Conservation (phyloP, 2,329 filamentous ascomycete genomes). For the Cryphonectria carpinicola region DNA sequence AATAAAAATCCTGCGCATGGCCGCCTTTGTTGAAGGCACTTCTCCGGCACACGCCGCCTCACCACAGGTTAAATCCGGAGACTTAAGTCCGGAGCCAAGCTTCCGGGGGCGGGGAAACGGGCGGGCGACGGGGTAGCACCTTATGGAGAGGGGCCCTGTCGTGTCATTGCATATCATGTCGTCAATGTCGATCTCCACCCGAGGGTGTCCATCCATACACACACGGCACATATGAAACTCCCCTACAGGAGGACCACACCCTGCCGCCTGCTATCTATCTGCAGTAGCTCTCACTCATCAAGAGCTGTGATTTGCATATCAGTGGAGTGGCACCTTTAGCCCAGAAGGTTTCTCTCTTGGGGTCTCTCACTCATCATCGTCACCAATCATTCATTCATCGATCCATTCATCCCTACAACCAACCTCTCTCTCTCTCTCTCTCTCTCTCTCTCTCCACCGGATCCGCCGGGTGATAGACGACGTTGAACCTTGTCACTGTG, state of each 20-base stretch:
- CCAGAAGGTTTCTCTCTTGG: background rate
- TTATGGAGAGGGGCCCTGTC: slow-evolving; percentile 1
- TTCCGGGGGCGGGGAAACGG: background rate
- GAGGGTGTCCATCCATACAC: background rate
- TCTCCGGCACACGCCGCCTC: background rate
- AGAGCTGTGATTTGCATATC: background rate
- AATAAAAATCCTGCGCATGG: background rate
- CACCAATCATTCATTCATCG: too few species aligned
- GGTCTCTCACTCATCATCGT: background rate
- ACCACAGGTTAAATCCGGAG: slow-evolving; percentile 14
- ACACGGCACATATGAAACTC: background rate
- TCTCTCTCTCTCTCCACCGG: background rate
- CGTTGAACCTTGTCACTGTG: background rate
- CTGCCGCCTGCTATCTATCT: background rate
- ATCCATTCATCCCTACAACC: background rate
- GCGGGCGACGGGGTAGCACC: background rate
- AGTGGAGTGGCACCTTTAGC: background rate
- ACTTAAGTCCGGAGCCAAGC: slow-evolving; percentile 18
- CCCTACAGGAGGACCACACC: background rate
- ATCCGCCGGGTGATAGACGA: background rate
- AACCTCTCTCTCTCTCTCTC: background rate
- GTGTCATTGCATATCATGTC: slow-evolving; percentile 26
- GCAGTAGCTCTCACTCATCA: background rate
- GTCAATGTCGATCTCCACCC: slow-evolving; percentile 20
- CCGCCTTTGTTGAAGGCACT: background rate